A percentile compares a stretch with the other conserved stretches of the same genome.
Evolutionary conservation across 208 protist genomes (phyloP).

Genomic region (Leishmania braziliensis): DNA sequence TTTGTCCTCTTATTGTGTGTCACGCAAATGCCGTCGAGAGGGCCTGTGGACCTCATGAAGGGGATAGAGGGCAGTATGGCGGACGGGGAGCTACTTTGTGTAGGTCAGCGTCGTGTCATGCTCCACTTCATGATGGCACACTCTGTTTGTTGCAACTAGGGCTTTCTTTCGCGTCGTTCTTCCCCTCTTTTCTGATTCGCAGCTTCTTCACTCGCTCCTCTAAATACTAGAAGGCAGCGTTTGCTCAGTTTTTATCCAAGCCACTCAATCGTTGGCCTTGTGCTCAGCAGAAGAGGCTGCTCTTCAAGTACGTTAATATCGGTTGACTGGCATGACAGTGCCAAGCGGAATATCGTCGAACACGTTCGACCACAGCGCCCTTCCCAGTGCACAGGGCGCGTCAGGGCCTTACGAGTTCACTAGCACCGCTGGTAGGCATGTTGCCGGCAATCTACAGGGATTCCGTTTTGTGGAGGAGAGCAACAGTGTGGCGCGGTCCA

Average conservation of each 20-base stretch:
- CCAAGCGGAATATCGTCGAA: background rate
- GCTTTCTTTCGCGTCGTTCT: background rate
- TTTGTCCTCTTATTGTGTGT: background rate
- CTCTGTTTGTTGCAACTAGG: background rate
- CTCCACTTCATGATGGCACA: background rate
- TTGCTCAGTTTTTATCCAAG: background rate
- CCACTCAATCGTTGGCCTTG: background rate
- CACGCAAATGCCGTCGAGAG: background rate
- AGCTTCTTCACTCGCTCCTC: background rate
- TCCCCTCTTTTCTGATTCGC: background rate
- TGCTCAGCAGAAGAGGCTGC: background rate
- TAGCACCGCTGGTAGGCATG: conserved; percentile 60
- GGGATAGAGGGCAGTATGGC: background rate
- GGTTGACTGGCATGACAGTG: background rate
- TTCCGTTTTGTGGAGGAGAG: conserved; percentile 54
- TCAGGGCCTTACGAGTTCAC: conserved; percentile 18
- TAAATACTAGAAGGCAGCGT: background rate
- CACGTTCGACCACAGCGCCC: conserved; percentile 28
- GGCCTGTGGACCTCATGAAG: no score
- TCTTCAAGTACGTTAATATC: no score
- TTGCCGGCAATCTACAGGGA: conserved; percentile 73
- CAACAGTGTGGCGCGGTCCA: background rate
- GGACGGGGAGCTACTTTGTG: no score
- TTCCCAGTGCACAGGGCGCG: conserved; percentile 22
- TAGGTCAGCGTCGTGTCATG: no score